These are phyloP conservation scores for Tephrocybe sp. DNA, from an alignment of 768 basidiomycete species.

Conservation along the genomic window DNA sequence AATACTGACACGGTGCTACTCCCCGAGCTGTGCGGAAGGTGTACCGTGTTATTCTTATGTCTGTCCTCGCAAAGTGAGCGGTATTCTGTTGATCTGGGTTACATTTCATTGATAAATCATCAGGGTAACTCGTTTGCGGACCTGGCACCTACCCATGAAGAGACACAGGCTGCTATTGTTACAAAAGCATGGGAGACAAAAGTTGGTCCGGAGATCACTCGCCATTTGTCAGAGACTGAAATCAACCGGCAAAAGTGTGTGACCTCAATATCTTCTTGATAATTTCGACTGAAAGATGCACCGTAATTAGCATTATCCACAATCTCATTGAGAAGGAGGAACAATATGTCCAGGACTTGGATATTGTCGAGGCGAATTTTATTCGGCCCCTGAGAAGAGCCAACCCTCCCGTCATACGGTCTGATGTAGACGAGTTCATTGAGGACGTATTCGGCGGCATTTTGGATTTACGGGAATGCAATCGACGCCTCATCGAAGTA, in stretches of 20 bases:
- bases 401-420: conserved; percentile 45
- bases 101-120: conserved; percentile 1
- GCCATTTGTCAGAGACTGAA: conserved; percentile 70
- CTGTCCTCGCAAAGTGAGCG: conserved; percentile 68
- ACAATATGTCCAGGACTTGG: conserved; percentile 86
- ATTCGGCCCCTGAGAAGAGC: conserved; percentile 48
- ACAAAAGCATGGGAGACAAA: conserved; percentile 47
- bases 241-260: conserved; percentile 75
- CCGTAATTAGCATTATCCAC: conserved; percentile 63
- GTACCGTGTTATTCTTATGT: conserved; percentile 78
- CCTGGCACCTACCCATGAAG: conserved; percentile 26
- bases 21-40: conserved; percentile 82
- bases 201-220: conserved; percentile 38
- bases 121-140: conserved; percentile 32
- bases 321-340: conserved; percentile 89
- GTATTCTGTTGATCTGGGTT: not conserved
- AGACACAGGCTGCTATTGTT: conserved; percentile 27
- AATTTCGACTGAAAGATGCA: not conserved
- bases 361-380: conserved; percentile 72
- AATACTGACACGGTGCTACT: conserved; percentile 87
- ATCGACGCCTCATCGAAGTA: conserved; percentile 78
- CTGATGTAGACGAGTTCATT: conserved; percentile 78
- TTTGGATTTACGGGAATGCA: conserved; percentile 82
- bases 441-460: conserved; percentile 91
- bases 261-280: not conserved